Base-by-base conservation (phyloP, 1,284 basidiomycete genomes). In the Heterobasidion annosum region DNA sequence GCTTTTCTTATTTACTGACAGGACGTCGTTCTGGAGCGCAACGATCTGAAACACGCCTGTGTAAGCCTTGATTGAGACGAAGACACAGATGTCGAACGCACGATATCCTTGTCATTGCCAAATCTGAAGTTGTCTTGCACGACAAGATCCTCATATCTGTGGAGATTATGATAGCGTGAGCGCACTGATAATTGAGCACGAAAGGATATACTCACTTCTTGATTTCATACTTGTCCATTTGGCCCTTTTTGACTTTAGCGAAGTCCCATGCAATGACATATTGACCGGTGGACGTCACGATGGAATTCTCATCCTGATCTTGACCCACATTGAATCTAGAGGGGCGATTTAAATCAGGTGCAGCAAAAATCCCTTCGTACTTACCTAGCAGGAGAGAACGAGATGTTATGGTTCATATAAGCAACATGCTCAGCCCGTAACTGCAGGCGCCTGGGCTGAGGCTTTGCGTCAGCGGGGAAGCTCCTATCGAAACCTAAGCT, bases 221-320 rank as follows among this genome's bases (percentile, higher is more conserved):
- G 74, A 98, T 95, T 64, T 96, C 92, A 66, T 98, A 98, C 67
- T 89, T 89, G 69, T 95, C 91, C 46, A 89, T 76, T 52, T 83
- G 81, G 54, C 95, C 95, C 69, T 88, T 87, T 79, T 96, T 98
- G 62, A 98, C 91, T 62, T 94, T 92, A 48, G 80, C 82, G 69
- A 99, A 96, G 79, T 98, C 94, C 95, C 93, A 96, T 6, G 89
- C 93, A 62, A 98, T 81, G 59, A 99, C 90, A 65, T 88, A 99
- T 62, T 89, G 85, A n/a, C 96, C 97, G 0, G 91, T 96, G 8
- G 93, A 93, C 0, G 97, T 99, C 54, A 99, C 88, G 60, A 99
- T 99, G 6, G 92, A 92, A 66, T 93, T 96, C 74, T 99, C 96
- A 53, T 87, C 82, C 62, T 89, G 82, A 18, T 85, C 88, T 64